Evolutionary conservation across 1,139 yeast genomes (phyloP).

Genomic region (Keqinozyma sinolaborantium): DNA sequence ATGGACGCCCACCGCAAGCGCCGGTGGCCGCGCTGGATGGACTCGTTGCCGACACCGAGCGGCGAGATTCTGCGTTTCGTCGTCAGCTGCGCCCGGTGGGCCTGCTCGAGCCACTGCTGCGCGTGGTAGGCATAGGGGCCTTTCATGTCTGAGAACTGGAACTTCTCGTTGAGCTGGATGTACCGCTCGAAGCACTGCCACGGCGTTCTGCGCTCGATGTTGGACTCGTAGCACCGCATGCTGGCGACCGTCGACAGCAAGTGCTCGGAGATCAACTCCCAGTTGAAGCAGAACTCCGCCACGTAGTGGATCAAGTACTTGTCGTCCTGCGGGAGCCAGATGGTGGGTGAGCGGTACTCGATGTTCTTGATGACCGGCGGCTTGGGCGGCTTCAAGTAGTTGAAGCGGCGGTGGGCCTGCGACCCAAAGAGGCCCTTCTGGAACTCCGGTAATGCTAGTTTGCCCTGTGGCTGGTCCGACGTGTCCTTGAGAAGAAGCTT

Average conservation of each 20-base stretch:
- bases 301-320: slow-evolving; percentile 74
- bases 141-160: slow-evolving; percentile 80
- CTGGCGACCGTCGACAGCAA: slow-evolving; percentile 55
- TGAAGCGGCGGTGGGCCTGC: slow-evolving; percentile 57
- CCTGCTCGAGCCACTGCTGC: slow-evolving; percentile 88
- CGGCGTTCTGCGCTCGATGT: slow-evolving; percentile 91
- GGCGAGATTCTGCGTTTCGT: slow-evolving; percentile 88
- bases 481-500: slow-evolving; percentile 56
- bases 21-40: slow-evolving; percentile 89
- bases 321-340: slow-evolving; percentile 96
- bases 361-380: slow-evolving; percentile 82
- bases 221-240: slow-evolving; percentile 66
- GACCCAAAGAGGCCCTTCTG: slow-evolving; percentile 61
- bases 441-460: slow-evolving; percentile 28
- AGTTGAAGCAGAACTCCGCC: slow-evolving; percentile 84
- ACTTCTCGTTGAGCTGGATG: slow-evolving; percentile 85
- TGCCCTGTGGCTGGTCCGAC: slow-evolving; percentile 12
- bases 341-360: slow-evolving; percentile 82
- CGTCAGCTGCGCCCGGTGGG: slow-evolving; percentile 82
- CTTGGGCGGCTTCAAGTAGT: slow-evolving; percentile 72
- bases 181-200: slow-evolving; percentile 99
- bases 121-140: slow-evolving; percentile 85
- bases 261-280: slow-evolving; percentile 88
- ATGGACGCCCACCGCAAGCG: slow-evolving; percentile 89
- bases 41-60: slow-evolving; percentile 84